A percentile compares a stretch with the other conserved stretches of the same genome.
phyloP scores from a whole-genome alignment of 2,329 filamentous ascomycete species.

The Epichloe bromicola region DNA sequence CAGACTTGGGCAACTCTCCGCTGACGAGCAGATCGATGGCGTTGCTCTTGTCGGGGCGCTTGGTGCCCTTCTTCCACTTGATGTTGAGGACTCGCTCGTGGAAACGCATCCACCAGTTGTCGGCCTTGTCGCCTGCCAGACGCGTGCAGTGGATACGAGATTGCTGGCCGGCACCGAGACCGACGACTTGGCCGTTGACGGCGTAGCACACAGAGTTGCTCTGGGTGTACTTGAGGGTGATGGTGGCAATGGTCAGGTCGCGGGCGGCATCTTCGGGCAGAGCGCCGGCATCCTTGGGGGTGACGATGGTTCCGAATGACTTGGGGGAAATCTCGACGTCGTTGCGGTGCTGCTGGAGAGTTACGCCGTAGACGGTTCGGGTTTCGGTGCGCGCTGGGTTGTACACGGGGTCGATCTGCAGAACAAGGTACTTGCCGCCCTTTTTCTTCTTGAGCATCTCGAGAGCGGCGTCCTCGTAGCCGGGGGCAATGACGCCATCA shows the following conservation, averaged over 20 bases:
- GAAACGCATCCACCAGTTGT: conserved; percentile 99
- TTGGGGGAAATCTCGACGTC: conserved; percentile 79
- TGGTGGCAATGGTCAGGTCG: conserved; percentile 88
- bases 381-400: conserved; percentile 69
- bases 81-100: conserved; percentile 76
- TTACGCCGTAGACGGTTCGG: conserved; percentile 82
- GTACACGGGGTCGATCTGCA: conserved; percentile 87
- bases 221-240: conserved; percentile 96
- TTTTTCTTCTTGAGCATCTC: conserved; percentile 97
- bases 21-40: conserved; percentile 92
- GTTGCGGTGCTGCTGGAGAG: conserved; percentile 82
- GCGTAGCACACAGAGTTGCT: conserved; percentile 99
- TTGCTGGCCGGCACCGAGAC: conserved; percentile 91
- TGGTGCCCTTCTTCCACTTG: conserved; percentile 95
- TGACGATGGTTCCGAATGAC: conserved; percentile 76
- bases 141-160: conserved; percentile 97
- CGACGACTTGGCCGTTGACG: conserved; percentile 82
- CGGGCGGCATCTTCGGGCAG: conserved; percentile 73
- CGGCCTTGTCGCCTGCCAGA: conserved; percentile 92
- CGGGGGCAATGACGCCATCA: conserved; percentile 87
- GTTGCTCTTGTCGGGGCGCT: conserved; percentile 95
- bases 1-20: conserved; percentile 72
- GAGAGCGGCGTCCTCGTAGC: conserved; percentile 72
- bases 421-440: conserved; percentile 88
- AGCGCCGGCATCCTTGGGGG: conserved; percentile 61